These are phyloP conservation scores for Thalassiosira ordinaria DNA, from an alignment of 352 stramenopile genomes.

Conservation along the genomic window DNA sequence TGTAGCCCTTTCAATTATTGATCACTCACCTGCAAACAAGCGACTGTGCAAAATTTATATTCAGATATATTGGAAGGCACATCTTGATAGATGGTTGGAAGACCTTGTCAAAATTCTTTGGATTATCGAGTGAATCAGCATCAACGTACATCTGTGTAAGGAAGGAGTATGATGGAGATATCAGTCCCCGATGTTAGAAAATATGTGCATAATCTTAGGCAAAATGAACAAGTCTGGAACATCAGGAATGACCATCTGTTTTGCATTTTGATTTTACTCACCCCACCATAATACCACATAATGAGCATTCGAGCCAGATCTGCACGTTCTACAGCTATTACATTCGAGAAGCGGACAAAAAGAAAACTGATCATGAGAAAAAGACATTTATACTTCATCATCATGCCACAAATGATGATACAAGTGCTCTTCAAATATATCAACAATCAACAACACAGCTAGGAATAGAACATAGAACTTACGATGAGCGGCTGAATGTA, in stretches of 20 bases:
- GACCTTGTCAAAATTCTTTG: slow-evolving; percentile 23
- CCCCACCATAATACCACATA: slow-evolving; percentile 35
- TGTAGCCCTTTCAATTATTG: too few relatives aligned
- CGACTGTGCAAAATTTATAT: slow-evolving; percentile 28
- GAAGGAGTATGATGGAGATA: too few relatives aligned
- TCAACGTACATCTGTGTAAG: slow-evolving; percentile 35
- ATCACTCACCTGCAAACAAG: too few relatives aligned
- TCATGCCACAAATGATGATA: slow-evolving; percentile 5
- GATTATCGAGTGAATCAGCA: slow-evolving; percentile 24
- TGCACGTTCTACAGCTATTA: slow-evolving; percentile 23
- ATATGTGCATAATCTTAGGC: too few relatives aligned
- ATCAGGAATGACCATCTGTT: too few relatives aligned
- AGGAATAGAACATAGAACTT: neutral
- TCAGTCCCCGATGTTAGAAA: too few relatives aligned
- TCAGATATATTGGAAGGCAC: slow-evolving; percentile 27
- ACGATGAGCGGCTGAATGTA: slow-evolving; percentile 19
- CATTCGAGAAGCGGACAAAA: neutral
- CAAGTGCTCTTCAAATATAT: neutral
- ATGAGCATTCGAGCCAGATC: slow-evolving; percentile 33
- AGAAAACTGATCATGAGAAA: neutral
- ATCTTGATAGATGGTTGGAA: slow-evolving; percentile 28
- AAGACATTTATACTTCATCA: slow-evolving; percentile 11
- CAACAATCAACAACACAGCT: neutral
- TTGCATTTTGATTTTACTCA: too few relatives aligned
- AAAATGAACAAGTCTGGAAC: too few relatives aligned